Evolutionary conservation across 768 basidiomycete genomes (phyloP).

Genomic region (Pilatotrama ljubarskyi): DNA sequence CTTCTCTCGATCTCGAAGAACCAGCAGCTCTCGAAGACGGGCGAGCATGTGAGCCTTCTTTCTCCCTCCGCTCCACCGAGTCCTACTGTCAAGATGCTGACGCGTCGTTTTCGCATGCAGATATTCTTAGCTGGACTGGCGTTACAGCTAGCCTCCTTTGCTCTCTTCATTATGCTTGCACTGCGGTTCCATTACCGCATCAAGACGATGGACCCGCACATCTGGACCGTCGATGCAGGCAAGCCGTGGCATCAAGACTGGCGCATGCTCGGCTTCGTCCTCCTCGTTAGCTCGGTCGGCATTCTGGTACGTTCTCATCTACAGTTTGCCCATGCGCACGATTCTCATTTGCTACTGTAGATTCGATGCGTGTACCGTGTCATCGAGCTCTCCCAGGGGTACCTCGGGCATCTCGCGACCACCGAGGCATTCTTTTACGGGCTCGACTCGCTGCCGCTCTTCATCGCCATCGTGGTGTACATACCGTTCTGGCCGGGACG

Average conservation of each 20-base stretch:
- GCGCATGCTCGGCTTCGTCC: constrained; percentile 52
- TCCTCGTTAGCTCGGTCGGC: constrained; percentile 58
- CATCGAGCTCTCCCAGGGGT: constrained; percentile 65
- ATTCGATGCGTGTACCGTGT: constrained; percentile 63
- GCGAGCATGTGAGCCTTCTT: constrained; percentile 14
- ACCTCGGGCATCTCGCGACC: constrained; percentile 52
- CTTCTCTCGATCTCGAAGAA: constrained; percentile 42
- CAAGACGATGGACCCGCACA: constrained; percentile 38
- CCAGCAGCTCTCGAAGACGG: constrained; percentile 10
- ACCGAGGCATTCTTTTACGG: constrained; percentile 66
- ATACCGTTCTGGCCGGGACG: constrained; percentile 65
- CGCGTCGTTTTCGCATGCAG: constrained; percentile 27
- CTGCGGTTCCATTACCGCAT: constrained; percentile 51
- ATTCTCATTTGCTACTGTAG: too few relatives aligned
- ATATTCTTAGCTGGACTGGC: constrained; percentile 58
- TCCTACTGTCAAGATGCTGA: too few relatives aligned
- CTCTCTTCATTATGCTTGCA: constrained; percentile 48
- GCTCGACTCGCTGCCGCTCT: constrained; percentile 66
- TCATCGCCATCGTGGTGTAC: constrained; percentile 58
- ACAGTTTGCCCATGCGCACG: too few relatives aligned
- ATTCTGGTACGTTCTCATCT: constrained; percentile 67
- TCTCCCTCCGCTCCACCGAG: neutral
- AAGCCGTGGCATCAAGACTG: constrained; percentile 56
- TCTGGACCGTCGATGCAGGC: constrained; percentile 41
- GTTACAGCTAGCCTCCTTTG: constrained; percentile 55